Conservation (phyloP, 768 basidiomycete species). For the Russula vinacea region DNA sequence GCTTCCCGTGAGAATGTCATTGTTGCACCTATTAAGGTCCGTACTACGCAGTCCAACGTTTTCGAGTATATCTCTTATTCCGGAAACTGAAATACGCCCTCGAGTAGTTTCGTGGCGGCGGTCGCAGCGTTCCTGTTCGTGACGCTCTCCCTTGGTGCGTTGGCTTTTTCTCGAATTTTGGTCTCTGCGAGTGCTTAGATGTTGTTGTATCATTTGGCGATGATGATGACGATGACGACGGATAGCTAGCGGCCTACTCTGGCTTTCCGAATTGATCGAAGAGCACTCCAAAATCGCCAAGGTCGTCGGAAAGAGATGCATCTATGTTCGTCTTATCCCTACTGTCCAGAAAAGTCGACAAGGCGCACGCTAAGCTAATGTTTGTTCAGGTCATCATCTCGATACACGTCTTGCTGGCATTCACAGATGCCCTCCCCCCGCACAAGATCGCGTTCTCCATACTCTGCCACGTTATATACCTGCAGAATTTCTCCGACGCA, state of each 20-base stretch:
- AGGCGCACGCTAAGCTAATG: background rate
- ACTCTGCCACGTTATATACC: slow-evolving; percentile 81
- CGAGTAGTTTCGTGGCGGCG: slow-evolving; percentile 65
- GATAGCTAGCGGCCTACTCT: slow-evolving; percentile 87
- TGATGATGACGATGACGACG: slow-evolving; percentile 1
- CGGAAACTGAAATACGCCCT: slow-evolving; percentile 1
- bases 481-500: slow-evolving; percentile 82
- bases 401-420: slow-evolving; percentile 72
- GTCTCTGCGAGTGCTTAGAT: too few species aligned
- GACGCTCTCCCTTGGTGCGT: slow-evolving; percentile 83
- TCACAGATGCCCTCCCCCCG: slow-evolving; percentile 79
- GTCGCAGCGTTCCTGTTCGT: slow-evolving; percentile 81
- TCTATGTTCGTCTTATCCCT: slow-evolving; percentile 61
- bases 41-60: slow-evolving; percentile 15
- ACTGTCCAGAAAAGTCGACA: background rate
- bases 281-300: slow-evolving; percentile 87
- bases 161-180: too few species aligned
- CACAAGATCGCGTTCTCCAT: slow-evolving; percentile 75
- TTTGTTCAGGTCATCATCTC: slow-evolving; percentile 65
- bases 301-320: slow-evolving; percentile 74
- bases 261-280: slow-evolving; percentile 93
- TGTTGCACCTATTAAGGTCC: slow-evolving; percentile 63
- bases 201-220: too few species aligned
- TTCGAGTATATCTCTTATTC: slow-evolving; percentile 25
- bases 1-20: slow-evolving; percentile 41